These are phyloP conservation scores for Galerina marginata DNA, from an alignment of 768 basidiomycete species.

Conservation along the genomic window DNA sequence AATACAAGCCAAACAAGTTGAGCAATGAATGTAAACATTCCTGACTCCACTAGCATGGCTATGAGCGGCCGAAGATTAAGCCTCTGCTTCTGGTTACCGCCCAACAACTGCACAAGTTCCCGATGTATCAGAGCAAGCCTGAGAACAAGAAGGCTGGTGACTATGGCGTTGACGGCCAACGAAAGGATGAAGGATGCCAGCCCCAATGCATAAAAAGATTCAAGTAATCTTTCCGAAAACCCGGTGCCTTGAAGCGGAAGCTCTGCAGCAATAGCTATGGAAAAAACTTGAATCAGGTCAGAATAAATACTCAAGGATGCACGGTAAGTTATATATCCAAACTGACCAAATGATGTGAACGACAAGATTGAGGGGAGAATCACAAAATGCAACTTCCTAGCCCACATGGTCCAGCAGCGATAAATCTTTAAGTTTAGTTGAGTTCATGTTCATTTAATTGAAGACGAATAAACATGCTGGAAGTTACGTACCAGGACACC, in stretches of 20 bases:
- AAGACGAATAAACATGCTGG: background rate
- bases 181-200: slow-evolving; percentile 10
- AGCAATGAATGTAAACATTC: slow-evolving; percentile 6
- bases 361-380: background rate
- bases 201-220: slow-evolving; percentile 6
- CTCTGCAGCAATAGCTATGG: background rate
- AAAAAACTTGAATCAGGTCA: background rate
- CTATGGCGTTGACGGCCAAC: slow-evolving; percentile 2
- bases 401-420: slow-evolving; percentile 17
- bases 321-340: background rate
- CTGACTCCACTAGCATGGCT: slow-evolving; percentile 3
- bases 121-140: background rate
- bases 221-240: background rate
- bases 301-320: background rate
- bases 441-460: background rate
- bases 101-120: background rate
- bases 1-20: slow-evolving; percentile 10
- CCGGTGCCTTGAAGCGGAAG: background rate
- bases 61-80: background rate
- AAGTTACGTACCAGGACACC: slow-evolving; percentile 6
- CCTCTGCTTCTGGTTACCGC: background rate
- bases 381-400: background rate
- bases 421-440: slow-evolving; percentile 1
- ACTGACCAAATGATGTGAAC: slow-evolving; percentile 8
- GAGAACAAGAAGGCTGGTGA: slow-evolving; percentile 9